phyloP scores from a whole-genome alignment of 2,329 filamentous ascomycete genomes.

The Thermoascus crustaceus region DNA sequence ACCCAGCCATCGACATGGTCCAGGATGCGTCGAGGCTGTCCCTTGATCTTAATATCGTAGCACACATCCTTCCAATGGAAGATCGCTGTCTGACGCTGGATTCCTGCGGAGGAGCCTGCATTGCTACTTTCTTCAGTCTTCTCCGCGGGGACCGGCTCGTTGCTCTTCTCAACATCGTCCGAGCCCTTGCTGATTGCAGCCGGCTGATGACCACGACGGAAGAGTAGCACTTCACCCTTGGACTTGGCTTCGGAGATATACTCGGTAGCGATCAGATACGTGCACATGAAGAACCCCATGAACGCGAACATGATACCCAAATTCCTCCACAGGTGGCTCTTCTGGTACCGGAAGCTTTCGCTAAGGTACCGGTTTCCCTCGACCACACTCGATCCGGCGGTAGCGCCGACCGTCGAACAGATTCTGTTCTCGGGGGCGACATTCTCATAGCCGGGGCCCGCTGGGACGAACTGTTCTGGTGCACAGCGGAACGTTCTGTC shows the following conservation, averaged over 20 bases:
- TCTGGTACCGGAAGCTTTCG: conserved; percentile 49
- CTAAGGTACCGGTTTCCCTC: conserved; percentile 52
- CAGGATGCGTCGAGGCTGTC: conserved; percentile 64
- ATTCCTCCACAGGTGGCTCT: conserved; percentile 58
- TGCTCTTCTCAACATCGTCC: conserved; percentile 22
- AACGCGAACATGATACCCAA: conserved; percentile 62
- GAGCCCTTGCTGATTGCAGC: conserved; percentile 19
- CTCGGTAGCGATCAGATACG: conserved; percentile 59
- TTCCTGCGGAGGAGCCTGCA: conserved; percentile 28
- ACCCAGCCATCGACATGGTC: conserved; percentile 89
- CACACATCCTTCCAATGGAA: conserved; percentile 83
- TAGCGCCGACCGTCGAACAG: conserved; percentile 54
- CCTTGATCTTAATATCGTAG: conserved; percentile 76
- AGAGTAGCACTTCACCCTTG: conserved; percentile 69
- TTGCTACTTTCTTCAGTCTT: conserved; percentile 23
- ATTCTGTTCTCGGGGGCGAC: conserved; percentile 35
- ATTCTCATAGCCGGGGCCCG: conserved; percentile 29
- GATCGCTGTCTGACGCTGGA: conserved; percentile 62
- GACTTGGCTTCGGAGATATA: conserved; percentile 57
- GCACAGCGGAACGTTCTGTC: conserved; percentile 52
- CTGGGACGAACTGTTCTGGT: conserved; percentile 36
- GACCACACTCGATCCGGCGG: conserved; percentile 45
- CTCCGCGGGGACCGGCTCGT: conserved; percentile 19
- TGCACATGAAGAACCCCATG: conserved; percentile 51
- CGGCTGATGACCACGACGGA: conserved; percentile 60